phyloP scores from a whole-genome alignment of 495 filamentous ascomycete genomes.

The Daldinia childiae region DNA sequence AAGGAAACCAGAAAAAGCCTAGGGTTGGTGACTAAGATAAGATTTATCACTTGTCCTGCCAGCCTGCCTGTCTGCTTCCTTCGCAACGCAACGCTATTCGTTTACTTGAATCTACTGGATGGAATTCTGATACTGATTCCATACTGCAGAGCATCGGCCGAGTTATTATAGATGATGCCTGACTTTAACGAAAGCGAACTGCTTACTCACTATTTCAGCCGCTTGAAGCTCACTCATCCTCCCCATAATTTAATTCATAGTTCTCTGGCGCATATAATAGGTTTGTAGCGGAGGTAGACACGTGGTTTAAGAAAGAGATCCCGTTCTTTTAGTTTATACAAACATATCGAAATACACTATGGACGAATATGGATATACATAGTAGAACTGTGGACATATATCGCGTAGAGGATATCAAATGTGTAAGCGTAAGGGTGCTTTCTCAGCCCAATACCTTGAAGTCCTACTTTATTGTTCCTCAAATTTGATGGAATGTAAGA shows the following conservation, averaged over 20 bases:
- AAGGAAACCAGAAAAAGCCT: background rate
- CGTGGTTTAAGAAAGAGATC: too few species aligned
- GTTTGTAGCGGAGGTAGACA: background rate
- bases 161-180: background rate
- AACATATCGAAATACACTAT: too few species aligned
- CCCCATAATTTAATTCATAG: background rate
- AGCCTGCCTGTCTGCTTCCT: constrained; percentile 2
- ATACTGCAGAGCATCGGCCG: background rate
- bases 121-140: background rate
- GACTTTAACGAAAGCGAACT: background rate
- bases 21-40: constrained; percentile 20
- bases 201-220: background rate
- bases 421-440: background rate
- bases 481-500: background rate
- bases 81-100: constrained; percentile 7
- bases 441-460: background rate
- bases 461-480: background rate
- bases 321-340: too few species aligned
- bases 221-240: background rate
- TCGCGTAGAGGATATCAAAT: too few species aligned
- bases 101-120: background rate
- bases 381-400: too few species aligned
- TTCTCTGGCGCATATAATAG: background rate
- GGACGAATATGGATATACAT: background rate
- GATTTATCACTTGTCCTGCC: background rate